Evolutionary conservation across 441 rosid species (phyloP).

Genomic region (Erodium texanum): DNA sequence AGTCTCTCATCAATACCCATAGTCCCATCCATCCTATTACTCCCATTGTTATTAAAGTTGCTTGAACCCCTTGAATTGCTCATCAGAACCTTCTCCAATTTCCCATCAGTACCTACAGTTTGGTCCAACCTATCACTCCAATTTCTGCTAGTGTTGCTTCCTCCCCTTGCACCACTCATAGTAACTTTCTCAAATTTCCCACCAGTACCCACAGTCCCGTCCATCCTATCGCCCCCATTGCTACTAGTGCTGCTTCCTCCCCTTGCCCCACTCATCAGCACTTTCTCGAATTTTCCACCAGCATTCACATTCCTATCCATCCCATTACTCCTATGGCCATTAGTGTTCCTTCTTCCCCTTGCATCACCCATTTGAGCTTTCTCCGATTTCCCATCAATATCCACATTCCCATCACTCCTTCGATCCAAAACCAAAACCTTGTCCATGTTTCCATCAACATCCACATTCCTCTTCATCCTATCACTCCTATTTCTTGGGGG

Average conservation of each 20-base stretch:
- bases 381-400: neutral
- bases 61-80: neutral
- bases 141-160: neutral
- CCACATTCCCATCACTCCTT: neutral
- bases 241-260: neutral
- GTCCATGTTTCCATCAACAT: neutral
- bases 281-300: neutral
- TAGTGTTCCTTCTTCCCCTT: neutral
- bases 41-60: neutral
- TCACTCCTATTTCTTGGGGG: neutral
- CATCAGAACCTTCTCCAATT: neutral
- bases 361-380: neutral
- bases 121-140: neutral
- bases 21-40: neutral
- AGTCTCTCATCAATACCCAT: neutral
- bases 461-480: neutral
- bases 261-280: neutral
- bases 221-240: neutral
- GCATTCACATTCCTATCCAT: neutral
- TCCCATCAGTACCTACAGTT: neutral
- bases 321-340: too few relatives aligned
- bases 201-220: neutral
- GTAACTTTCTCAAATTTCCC: neutral
- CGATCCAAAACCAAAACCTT: neutral
- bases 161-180: neutral